Base-by-base conservation (phyloP, 192 early-diverging fungal genomes). In the Coemansia guatemalensis region DNA sequence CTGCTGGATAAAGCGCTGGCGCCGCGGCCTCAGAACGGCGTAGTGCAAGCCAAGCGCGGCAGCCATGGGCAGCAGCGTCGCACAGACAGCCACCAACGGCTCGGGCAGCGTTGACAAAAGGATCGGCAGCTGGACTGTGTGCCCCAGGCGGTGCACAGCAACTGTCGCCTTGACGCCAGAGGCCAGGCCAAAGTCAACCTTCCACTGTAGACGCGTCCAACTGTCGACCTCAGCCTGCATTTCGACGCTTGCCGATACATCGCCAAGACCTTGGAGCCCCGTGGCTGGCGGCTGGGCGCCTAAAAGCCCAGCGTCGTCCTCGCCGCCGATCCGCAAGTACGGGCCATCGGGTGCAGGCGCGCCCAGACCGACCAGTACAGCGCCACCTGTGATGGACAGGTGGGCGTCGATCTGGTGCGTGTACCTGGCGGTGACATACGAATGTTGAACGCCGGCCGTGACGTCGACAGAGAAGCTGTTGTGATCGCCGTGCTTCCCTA, bases 41-140 rank as follows among this genome's bases (percentile, higher is more conserved):
- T 88, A 82, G 69, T 93, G 83, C 17, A 88, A 22, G 0, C 78
- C 82, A 2, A 85, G 62, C 0, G 81, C 82, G 1, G 81, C 74
- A 3, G 77, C 73, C 32, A 85, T 53, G 2, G 92, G 92, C 3
- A 88, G 48, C 5, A 82, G 56, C 2, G 78, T 55, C 0, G 85
- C 87, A 60, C 73, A 83, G 23, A 88, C 74, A 2, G 84, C 78
- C 6, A 89, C 61, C 29, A 63, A 71, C 14, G 81, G 41, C 49
- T 89, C 85, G n/a, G 84, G 83, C 18, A 82, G 75, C 2, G 81
- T 67, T 9, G 90, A 74, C 35, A 93, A 62, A 0, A 88, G 61
- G 41, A 93, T 72, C 9, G 92, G 92, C 17, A 93, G 54, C 2
- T 73, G 69, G 21, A 92, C 58, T 44, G 69, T 83, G 72, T 93